Base-by-base conservation (phyloP, 1,284 basidiomycete genomes). In the Heterobasidion parviporum region DNA sequence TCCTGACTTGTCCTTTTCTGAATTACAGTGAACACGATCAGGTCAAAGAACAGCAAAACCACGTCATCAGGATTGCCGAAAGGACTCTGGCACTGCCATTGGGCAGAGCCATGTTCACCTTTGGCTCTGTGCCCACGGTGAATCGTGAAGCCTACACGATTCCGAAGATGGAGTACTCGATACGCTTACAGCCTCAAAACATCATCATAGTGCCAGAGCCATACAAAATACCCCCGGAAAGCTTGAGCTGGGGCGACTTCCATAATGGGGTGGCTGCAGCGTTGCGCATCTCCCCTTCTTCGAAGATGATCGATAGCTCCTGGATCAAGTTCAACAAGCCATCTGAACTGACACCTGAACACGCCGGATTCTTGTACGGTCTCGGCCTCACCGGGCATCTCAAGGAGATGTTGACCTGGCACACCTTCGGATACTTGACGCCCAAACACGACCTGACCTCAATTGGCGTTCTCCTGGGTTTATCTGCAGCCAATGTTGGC, bases 221-320 rank as follows among this genome's bases (percentile, higher is more conserved):
- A 32, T 83, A 83, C 44, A 88, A 85, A 67, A 79, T 90, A 55
- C 74, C 80, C 5, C 62, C 68, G 3, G 94, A 96, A 47, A 85
- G 84, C 43, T 71, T 84, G 8, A 83, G 81, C 56, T 99, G 96
- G 97, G 94, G 94, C 15, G 90, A 94, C 59, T 99, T 99, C 70
- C 95, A 99, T 71, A 96, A 97, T 60, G 97, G 97, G 15, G 95
- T 97, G 0, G 92, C 94, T 1, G 89, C 93, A 1, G 96, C 89
- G 1, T 71, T 99, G 56, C 84, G 90, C 5, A 85, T 94, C 53
- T 84, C 88, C 0, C 83, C 89, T 0, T 80, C 84, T n/a, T 81
- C 87, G n/a, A 74, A 77, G 54, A 83, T 84, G 16, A 81, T 94
- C 45, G 90, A 94, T 65, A 92, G 89, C 59, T 92, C 93, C 0